Evolutionary conservation across 441 rosid genomes (phyloP).

Genomic region (Hura crepitans): DNA sequence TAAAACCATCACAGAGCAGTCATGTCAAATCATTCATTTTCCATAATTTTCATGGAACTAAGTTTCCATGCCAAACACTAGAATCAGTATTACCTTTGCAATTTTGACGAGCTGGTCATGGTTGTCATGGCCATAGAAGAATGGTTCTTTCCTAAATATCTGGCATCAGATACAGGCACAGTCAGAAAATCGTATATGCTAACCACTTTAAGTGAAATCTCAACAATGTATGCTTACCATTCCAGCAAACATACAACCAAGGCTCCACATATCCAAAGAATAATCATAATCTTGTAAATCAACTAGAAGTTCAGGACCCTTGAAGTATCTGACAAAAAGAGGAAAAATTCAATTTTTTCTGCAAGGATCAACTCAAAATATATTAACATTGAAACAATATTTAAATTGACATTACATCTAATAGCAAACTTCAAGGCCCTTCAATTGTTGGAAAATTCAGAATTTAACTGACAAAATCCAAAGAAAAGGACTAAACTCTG

Average conservation of each 20-base stretch:
- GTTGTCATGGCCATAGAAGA: conserved; percentile 96
- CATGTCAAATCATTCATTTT: background rate
- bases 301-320: conserved; percentile 93
- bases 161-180: conserved; percentile 26
- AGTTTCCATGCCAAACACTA: background rate
- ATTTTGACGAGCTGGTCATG: conserved; percentile 95
- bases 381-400: conserved; percentile 1
- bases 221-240: conserved; percentile 56
- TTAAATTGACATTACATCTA: background rate
- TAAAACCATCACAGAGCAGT: conserved; percentile 29
- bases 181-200: conserved; percentile 15
- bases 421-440: background rate
- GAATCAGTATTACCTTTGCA: conserved; percentile 59
- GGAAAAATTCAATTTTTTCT: conserved; percentile 19
- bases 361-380: conserved; percentile 11
- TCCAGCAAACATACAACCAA: conserved; percentile 97
- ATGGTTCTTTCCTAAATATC: conserved; percentile 94
- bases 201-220: background rate
- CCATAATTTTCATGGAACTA: background rate
- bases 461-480: background rate
- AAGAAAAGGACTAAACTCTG: background rate
- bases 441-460: background rate
- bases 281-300: conserved; percentile 95
- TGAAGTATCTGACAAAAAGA: conserved; percentile 58
- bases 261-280: conserved; percentile 98